Percentiles rank a stretch among this genome's conserved stretches.
phyloP scores from a whole-genome alignment of 805 yeast species.

The Ogataea dorogensis region DNA sequence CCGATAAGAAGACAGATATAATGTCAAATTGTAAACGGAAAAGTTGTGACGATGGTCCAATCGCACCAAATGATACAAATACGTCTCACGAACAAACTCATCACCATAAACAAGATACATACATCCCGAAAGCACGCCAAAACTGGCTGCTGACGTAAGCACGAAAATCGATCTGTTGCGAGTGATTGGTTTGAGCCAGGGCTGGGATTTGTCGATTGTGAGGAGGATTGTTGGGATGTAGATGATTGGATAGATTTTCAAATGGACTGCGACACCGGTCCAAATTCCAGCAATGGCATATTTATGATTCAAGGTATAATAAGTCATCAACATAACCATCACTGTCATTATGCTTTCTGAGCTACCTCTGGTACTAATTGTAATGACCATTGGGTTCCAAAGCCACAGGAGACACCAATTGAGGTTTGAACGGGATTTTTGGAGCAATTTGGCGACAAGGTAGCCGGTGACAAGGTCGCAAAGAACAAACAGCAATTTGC shows the following conservation, averaged over 20 bases:
- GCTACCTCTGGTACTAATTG: constrained; percentile 90
- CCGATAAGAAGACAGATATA: constrained; percentile 58
- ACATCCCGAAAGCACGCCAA: constrained; percentile 44
- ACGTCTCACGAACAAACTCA: constrained; percentile 75
- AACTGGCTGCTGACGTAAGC: constrained; percentile 40
- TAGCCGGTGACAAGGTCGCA: constrained; percentile 83
- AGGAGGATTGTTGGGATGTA: constrained; percentile 72
- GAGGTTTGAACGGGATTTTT: constrained; percentile 14
- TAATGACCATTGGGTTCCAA: constrained; percentile 90
- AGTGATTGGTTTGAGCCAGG: constrained; percentile 42
- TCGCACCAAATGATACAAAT: constrained; percentile 77
- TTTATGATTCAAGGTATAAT: constrained; percentile 38
- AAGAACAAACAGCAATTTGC: constrained; percentile 72
- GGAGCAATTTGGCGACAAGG: constrained; percentile 46
- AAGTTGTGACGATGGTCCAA: constrained; percentile 95
- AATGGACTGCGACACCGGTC: constrained; percentile 80
- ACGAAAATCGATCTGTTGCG: constrained; percentile 41
- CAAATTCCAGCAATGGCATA: constrained; percentile 43
- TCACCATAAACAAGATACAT: constrained; percentile 74
- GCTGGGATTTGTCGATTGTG: constrained; percentile 27
- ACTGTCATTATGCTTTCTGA: constrained; percentile 88
- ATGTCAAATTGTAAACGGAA: constrained; percentile 74
- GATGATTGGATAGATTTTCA: constrained; percentile 89
- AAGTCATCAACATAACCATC: constrained; percentile 60
- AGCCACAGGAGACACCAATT: constrained; percentile 59